phyloP scores from a whole-genome alignment of 108 stramenopile genomes.

The Skeletonema tropicum region DNA sequence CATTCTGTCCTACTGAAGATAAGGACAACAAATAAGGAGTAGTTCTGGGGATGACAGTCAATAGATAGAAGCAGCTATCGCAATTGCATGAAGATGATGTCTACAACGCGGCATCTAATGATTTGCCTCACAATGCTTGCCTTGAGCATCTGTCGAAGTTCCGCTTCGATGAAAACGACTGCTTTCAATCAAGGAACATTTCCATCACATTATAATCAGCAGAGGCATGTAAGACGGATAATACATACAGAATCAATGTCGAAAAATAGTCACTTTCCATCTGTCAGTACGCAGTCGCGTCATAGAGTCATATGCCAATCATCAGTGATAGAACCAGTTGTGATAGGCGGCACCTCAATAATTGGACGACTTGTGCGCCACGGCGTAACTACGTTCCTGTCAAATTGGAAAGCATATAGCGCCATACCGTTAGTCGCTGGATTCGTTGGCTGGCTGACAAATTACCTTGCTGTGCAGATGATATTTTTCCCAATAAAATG shows the following conservation, averaged over 20 bases:
- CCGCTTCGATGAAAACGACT: constrained; percentile 1
- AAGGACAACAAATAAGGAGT: neutral
- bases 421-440: constrained; percentile 51
- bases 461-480: constrained; percentile 65
- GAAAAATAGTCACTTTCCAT: neutral
- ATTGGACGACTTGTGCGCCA: constrained; percentile 19
- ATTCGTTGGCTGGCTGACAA: constrained; percentile 64
- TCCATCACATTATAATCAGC: constrained; percentile 5
- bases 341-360: constrained; percentile 25
- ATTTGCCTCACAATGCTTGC: neutral
- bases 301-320: constrained; percentile 8
- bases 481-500: constrained; percentile 59
- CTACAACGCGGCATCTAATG: neutral
- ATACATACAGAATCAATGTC: neutral
- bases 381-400: constrained; percentile 42
- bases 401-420: constrained; percentile 53
- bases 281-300: neutral
- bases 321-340: constrained; percentile 28
- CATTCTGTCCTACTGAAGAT: neutral
- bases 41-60: neutral
- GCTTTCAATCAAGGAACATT: neutral
- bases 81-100: neutral
- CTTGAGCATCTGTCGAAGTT: neutral
- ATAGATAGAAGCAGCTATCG: neutral
- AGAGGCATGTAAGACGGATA: neutral